Conservation (phyloP, 1,139 yeast species). For the Yamadazyma pseudoaaseri region DNA sequence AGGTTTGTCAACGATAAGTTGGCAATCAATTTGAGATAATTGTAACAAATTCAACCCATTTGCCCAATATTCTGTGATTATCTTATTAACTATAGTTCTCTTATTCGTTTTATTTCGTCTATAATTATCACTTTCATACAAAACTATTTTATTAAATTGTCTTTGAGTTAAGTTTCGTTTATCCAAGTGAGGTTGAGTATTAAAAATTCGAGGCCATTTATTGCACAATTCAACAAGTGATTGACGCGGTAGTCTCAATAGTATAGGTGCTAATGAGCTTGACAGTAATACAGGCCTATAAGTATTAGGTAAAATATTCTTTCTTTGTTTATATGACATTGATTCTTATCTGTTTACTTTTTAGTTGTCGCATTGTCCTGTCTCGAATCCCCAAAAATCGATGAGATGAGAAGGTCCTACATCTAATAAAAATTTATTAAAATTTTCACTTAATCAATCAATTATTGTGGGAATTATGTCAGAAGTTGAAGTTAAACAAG, state of each 20-base stretch:
- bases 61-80: constrained; percentile 58
- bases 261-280: constrained; percentile 21
- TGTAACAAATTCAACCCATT: constrained; percentile 67
- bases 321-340: constrained; percentile 6
- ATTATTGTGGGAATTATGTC: constrained; percentile 8
- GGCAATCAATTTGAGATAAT: constrained; percentile 71
- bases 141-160: constrained; percentile 25
- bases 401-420: constrained; percentile 3
- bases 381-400: neutral
- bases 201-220: constrained; percentile 36
- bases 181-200: constrained; percentile 35
- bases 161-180: constrained; percentile 18
- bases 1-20: constrained; percentile 58
- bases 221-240: constrained; percentile 33
- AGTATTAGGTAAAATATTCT: constrained; percentile 38
- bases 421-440: neutral
- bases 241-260: constrained; percentile 32
- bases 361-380: neutral
- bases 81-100: constrained; percentile 45
- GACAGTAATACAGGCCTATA: constrained; percentile 35
- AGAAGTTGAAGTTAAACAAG: constrained; percentile 2
- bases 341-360: constrained; percentile 1
- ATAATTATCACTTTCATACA: constrained; percentile 17
- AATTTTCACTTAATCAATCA: neutral
- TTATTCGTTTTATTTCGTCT: constrained; percentile 29